Conservation (phyloP, 2,329 filamentous ascomycete genomes). For the Lecanicillium sp. region DNA sequence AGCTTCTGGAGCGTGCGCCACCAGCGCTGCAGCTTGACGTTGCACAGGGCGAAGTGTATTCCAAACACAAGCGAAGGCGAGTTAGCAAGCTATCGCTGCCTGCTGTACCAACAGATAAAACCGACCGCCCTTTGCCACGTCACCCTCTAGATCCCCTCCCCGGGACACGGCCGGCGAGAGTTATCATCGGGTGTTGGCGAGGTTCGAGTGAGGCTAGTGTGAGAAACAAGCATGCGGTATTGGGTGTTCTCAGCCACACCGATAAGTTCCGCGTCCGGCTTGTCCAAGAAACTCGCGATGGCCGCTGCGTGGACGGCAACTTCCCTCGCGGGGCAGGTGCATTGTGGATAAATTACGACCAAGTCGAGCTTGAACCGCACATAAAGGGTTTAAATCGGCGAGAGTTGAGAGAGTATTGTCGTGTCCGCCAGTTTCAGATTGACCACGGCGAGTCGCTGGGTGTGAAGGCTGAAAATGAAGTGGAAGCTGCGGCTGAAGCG, state of each 20-base stretch:
- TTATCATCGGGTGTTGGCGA: constrained; percentile 52
- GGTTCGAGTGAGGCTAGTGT: constrained; percentile 39
- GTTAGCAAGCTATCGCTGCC: no score
- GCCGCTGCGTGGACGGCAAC: constrained; percentile 49
- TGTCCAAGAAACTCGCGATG: constrained; percentile 51
- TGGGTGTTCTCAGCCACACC: constrained; percentile 52
- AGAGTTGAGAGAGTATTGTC: constrained; percentile 57
- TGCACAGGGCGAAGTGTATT: no score
- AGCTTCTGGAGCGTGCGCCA: no score
- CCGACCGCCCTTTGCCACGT: constrained; percentile 4
- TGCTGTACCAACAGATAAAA: background rate
- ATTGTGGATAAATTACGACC: constrained; percentile 55
- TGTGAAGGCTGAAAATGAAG: constrained; percentile 42
- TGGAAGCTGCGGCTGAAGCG: no score
- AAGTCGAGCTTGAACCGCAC: constrained; percentile 50
- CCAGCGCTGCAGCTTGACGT: no score
- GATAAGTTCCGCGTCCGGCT: constrained; percentile 60
- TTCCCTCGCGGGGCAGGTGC: constrained; percentile 53
- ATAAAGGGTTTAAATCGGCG: constrained; percentile 40
- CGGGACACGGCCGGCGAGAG: constrained; percentile 47
- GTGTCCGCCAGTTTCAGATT: constrained; percentile 50
- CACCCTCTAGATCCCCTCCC: constrained; percentile 38
- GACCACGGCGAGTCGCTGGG: constrained; percentile 43
- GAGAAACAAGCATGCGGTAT: constrained; percentile 52
- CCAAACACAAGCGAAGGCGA: no score